Evolutionary conservation across 2,329 filamentous ascomycete genomes (phyloP).

Genomic region (Trichoderma harzianum): DNA sequence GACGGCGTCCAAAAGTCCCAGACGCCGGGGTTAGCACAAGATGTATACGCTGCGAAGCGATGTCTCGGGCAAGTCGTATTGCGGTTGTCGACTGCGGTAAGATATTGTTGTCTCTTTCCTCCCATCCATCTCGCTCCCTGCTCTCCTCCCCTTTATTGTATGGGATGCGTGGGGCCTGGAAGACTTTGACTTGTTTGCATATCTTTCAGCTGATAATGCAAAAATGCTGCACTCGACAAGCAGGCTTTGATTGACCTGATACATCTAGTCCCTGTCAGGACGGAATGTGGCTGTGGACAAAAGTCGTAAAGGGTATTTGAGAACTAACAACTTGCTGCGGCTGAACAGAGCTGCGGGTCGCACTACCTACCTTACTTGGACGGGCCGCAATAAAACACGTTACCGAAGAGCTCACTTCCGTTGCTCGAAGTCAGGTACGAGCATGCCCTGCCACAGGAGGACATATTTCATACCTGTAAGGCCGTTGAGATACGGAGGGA

Average conservation of each 20-base stretch:
- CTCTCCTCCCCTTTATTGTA: not conserved
- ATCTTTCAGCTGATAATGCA: not conserved
- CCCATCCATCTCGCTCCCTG: not conserved
- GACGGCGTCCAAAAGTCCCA: not conserved
- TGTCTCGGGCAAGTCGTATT: not conserved
- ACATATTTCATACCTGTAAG: not conserved
- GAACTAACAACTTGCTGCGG: not conserved
- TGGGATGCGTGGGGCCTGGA: not conserved
- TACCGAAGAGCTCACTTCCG: too few species aligned
- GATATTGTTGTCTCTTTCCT: not conserved
- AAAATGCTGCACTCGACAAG: not conserved
- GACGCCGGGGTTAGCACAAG: not conserved
- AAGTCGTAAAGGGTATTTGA: not conserved
- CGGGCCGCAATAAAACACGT: not conserved
- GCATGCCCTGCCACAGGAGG: not conserved
- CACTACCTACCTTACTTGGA: not conserved
- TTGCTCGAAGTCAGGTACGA: not conserved
- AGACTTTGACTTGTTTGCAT: not conserved
- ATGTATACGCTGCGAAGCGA: not conserved
- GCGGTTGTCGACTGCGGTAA: not conserved
- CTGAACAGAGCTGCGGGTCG: not conserved
- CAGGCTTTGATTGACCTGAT: not conserved
- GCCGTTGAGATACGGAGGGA: not conserved
- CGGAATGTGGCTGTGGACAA: not conserved
- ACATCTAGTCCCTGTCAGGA: not conserved